phyloP scores from a whole-genome alignment of 129 eudicot species.

The Calendula officinalis region DNA sequence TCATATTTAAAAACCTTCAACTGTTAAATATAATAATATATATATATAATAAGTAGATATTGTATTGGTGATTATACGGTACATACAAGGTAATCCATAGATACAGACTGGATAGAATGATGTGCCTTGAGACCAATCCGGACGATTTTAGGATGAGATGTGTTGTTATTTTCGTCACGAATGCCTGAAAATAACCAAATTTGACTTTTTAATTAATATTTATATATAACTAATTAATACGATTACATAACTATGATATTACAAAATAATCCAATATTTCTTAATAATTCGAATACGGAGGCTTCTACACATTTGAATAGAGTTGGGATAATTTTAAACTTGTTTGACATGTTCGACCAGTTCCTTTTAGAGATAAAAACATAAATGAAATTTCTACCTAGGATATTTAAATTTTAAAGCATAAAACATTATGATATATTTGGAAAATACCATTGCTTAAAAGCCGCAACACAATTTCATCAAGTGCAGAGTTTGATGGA shows the following conservation, averaged over 20 bases:
- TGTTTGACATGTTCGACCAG: too few relatives aligned
- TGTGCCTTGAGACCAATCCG: slow-evolving; percentile 92
- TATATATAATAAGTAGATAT: slow-evolving; percentile 2
- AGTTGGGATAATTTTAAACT: too few relatives aligned
- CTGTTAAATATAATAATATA: background rate
- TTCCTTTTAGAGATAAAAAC: too few relatives aligned
- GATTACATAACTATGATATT: too few relatives aligned
- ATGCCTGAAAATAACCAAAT: slow-evolving; percentile 65
- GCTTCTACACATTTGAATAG: too few relatives aligned
- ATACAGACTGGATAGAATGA: slow-evolving; percentile 84
- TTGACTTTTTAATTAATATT: too few relatives aligned
- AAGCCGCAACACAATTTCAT: slow-evolving; percentile 90
- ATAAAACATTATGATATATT: background rate
- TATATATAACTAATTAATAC: too few relatives aligned
- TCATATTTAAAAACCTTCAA: background rate
- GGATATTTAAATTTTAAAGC: background rate
- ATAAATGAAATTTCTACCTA: background rate
- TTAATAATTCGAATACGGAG: too few relatives aligned
- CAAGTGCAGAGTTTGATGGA: slow-evolving; percentile 98
- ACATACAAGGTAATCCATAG: slow-evolving; percentile 94
- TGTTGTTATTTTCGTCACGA: slow-evolving; percentile 85
- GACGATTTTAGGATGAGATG: slow-evolving; percentile 89
- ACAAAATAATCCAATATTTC: too few relatives aligned
- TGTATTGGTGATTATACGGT: background rate
- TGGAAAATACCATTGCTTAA: slow-evolving; percentile 57